Conservation (phyloP, 768 basidiomycete species). For the Thelephora aurantiotincta region DNA sequence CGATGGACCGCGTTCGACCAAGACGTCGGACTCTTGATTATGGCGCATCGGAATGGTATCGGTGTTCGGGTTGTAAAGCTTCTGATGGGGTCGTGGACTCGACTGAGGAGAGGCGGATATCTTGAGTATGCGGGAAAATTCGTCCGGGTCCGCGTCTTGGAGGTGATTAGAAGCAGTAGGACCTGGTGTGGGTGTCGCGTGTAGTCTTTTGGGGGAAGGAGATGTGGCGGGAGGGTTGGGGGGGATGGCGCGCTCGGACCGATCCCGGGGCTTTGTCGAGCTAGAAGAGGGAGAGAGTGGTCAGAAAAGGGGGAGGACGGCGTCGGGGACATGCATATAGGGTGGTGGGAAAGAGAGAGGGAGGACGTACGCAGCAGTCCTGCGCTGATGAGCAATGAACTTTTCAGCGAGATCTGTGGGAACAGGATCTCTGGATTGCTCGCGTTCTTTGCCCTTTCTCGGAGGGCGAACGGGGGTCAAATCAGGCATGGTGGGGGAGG, state of each 20-base stretch:
- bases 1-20: constrained; percentile 40
- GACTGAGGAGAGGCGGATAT: constrained; percentile 38
- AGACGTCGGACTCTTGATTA: constrained; percentile 50
- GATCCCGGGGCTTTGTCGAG: constrained; percentile 30
- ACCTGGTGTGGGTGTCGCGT: constrained; percentile 9
- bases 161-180: constrained; percentile 28
- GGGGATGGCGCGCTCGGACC: constrained; percentile 27
- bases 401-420: constrained; percentile 43
- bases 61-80: constrained; percentile 61
- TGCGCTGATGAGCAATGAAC: constrained; percentile 54
- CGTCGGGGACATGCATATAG: background rate
- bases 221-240: constrained; percentile 17
- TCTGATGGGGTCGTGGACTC: constrained; percentile 20
- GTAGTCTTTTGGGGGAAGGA: constrained; percentile 15
- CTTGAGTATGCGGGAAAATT: constrained; percentile 58
- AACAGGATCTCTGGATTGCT: constrained; percentile 14
- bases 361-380: constrained; percentile 38
- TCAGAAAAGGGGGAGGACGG: background rate
- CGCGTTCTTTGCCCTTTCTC: constrained; percentile 22
- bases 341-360: background rate
- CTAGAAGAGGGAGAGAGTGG: constrained; percentile 18
- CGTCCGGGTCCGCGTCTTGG: constrained; percentile 51
- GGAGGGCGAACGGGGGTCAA: constrained; percentile 8
- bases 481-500: constrained; percentile 10
- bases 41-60: constrained; percentile 48